Percentiles rank a stretch among this genome's conserved stretches.
phyloP scores from a whole-genome alignment of 768 basidiomycete genomes.

The Gymnopilus junonius region DNA sequence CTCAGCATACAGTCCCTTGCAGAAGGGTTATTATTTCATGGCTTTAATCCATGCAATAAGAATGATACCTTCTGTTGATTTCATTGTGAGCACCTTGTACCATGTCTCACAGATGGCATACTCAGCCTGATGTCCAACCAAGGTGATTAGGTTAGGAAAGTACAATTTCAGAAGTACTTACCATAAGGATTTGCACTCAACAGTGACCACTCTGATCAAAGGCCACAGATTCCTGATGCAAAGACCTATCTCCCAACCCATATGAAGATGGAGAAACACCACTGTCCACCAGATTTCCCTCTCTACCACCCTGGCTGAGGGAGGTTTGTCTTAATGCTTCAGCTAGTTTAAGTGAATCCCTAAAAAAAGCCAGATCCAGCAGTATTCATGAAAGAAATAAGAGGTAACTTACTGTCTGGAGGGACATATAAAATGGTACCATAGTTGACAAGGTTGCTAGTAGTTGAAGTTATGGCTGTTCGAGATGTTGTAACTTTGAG shows the following conservation, averaged over 20 bases:
- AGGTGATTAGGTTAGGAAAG: not conserved
- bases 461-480: not conserved
- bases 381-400: not conserved
- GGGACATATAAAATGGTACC: not conserved
- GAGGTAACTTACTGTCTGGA: not conserved
- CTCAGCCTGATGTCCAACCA: not conserved
- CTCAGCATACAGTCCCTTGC: not conserved
- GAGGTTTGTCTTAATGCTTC: not conserved
- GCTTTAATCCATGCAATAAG: not conserved
- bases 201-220: not conserved
- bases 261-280: not conserved
- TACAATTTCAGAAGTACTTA: not conserved
- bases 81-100: not conserved
- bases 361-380: not conserved
- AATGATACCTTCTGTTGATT: not conserved
- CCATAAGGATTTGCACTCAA: not conserved
- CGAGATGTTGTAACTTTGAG: not conserved
- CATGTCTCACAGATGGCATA: not conserved
- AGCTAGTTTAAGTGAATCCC: not conserved
- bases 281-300: not conserved
- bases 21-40: not conserved
- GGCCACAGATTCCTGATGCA: not conserved
- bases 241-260: not conserved
- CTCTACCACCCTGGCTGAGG: not conserved
- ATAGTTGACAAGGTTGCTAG: not conserved